Base-by-base conservation (phyloP, 2,329 filamentous ascomycete genomes). In the Alternaria conjuncta region DNA sequence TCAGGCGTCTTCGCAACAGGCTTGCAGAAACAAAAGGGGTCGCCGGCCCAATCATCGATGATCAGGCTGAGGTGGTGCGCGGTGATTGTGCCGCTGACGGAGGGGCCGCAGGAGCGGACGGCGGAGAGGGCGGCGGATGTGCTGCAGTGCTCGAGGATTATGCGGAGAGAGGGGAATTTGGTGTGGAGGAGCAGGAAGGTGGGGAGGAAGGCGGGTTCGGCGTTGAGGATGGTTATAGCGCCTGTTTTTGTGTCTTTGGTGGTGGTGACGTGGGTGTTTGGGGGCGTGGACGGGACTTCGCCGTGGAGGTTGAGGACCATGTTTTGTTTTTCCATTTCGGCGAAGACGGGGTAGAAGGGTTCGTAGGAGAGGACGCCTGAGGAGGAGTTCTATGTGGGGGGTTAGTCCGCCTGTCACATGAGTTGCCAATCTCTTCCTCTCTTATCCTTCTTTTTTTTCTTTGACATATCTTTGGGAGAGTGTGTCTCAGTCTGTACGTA, bases 251-350 rank as follows among this genome's bases (percentile, higher is more conserved):
- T 55, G 43, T 65, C 61, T 10, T 60, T 74, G 15, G 67, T 63
- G 3, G 66, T 54, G 2, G 69, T 63, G 1, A 63, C 45, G 18
- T 47, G 66, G 1, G 71, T 67, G 55, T 70, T 61, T 10, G 72
- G 41, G 0, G 79, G 78, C 67, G 84, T 84, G 2, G 85, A 85
- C 0, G 89, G 90, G n/a, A 90, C 88, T 81, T 97, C 95, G 69
- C 94, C 95, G 78, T 98, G 94, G n/a, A 98, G 84, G 82, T 97
- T 97, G 45, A 96, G 86, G n/a, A 96, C 87, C 77, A 97, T 84
- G 69, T 90, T 89, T 69, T 94, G 88, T 63, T 89, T 83, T 77
- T 97, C 91, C 94, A 98, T 97, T 68, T 92, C 92, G n/a, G 86
- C 87, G 76, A 98, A 97, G 13, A 95, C 92, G 7, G 89, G 87